Percentiles rank a stretch among this genome's conserved stretches.
Evolutionary conservation across 306 rosid genomes (phyloP).

Genomic region (Trichosanthes truncata): DNA sequence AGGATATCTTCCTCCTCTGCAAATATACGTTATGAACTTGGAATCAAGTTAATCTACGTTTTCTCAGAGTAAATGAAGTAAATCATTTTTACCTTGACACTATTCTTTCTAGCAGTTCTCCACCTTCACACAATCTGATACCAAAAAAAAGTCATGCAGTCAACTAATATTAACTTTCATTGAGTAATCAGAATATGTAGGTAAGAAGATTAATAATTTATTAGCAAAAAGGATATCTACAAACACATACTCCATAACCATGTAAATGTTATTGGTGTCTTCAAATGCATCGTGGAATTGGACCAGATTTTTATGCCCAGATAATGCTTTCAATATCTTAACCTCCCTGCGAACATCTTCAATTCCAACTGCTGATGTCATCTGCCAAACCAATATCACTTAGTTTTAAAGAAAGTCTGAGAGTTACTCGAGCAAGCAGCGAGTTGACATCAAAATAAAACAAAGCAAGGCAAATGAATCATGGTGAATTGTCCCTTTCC

Average conservation of each 20-base stretch:
- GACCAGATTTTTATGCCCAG: constrained; percentile 82
- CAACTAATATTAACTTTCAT: neutral
- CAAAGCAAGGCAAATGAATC: neutral
- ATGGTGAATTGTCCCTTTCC: neutral
- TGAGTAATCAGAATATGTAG: neutral
- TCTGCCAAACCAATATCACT: constrained; percentile 43
- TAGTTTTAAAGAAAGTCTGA: neutral
- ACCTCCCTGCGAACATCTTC: constrained; percentile 98
- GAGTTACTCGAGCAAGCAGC: neutral
- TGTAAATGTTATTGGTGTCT: constrained; percentile 76
- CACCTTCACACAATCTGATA: constrained; percentile 89
- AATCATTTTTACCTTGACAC: constrained; percentile 52
- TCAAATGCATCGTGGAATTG: constrained; percentile 81
- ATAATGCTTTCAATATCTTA: constrained; percentile 82
- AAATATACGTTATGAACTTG: constrained; percentile 8
- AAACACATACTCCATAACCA: constrained; percentile 90
- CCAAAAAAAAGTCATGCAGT: neutral
- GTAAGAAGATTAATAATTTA: neutral
- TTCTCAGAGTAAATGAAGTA: neutral
- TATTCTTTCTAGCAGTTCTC: constrained; percentile 91
- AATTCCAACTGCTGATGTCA: constrained; percentile 84
- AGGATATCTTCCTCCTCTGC: constrained; percentile 91
- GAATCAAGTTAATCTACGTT: neutral
- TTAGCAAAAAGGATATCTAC: neutral
- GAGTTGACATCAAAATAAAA: neutral